These are phyloP conservation scores for Rubia yunnanensis DNA, from an alignment of 257 asterid species.

Conservation along the genomic window DNA sequence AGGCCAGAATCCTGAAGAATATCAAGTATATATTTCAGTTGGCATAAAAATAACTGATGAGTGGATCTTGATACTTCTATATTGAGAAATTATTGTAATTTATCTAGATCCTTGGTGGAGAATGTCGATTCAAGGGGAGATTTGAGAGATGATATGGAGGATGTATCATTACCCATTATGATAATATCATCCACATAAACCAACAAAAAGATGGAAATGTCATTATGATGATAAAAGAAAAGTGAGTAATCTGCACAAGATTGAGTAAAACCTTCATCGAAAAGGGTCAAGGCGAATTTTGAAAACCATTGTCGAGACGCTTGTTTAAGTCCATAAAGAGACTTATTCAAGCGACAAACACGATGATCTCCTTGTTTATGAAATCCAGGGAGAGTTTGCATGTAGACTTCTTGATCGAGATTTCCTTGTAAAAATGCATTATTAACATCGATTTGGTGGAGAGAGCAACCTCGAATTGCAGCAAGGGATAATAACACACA, in stretches of 20 bases:
- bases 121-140: no score
- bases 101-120: slow-evolving; percentile 4
- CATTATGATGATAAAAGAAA: background rate
- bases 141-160: background rate
- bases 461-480: background rate
- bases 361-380: background rate
- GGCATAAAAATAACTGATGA: background rate
- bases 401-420: background rate
- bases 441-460: background rate
- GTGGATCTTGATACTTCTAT: background rate
- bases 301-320: background rate
- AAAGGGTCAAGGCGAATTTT: background rate
- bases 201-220: background rate
- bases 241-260: background rate
- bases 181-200: background rate
- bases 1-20: background rate
- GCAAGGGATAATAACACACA: background rate
- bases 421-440: no score
- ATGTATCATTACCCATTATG: background rate
- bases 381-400: background rate
- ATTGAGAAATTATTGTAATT: background rate
- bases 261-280: background rate
- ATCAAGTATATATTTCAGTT: slow-evolving; percentile 6
- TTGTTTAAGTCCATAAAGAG: slow-evolving; percentile 1
- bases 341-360: background rate